Evolutionary conservation across 23 red algal genomes (phyloP).

Genomic region (Gracilaria caudata): DNA sequence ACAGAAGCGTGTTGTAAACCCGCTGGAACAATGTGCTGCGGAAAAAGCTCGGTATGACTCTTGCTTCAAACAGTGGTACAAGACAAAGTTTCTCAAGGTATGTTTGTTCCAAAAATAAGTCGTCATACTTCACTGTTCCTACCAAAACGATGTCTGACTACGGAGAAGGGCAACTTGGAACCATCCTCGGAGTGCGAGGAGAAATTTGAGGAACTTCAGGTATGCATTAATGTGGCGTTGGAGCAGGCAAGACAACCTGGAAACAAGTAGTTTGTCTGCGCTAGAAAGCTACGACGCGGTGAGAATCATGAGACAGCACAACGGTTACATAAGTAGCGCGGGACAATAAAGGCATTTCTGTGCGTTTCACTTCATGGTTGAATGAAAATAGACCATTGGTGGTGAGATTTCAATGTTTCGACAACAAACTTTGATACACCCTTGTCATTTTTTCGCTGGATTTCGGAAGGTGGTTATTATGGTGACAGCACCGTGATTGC

Average conservation of each 20-base stretch:
- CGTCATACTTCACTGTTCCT: not conserved
- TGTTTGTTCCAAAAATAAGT: not conserved
- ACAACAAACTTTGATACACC: no score
- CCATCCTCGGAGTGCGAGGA: conserved; percentile 49
- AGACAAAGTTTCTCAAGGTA: conserved; percentile 55
- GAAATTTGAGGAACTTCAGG: conserved; percentile 48
- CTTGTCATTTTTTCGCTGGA: no score
- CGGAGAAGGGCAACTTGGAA: conserved; percentile 24
- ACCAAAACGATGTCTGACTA: not conserved
- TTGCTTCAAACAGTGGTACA: conserved; percentile 63
- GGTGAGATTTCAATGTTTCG: not conserved
- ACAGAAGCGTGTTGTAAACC: conserved; percentile 30
- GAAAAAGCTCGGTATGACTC: conserved; percentile 49
- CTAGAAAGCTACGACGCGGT: no score
- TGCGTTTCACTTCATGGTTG: no score
- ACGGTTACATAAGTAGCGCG: no score
- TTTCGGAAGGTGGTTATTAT: no score
- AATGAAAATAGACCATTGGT: no score
- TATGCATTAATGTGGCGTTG: conserved; percentile 41
- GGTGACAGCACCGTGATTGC: no score
- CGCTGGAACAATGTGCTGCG: conserved; percentile 35
- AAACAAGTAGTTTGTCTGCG: not conserved
- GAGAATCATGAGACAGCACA: no score
- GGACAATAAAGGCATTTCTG: not conserved
- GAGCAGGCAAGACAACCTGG: conserved; percentile 5